phyloP scores from a whole-genome alignment of 176 grass and related monocot genomes.

The Guadua angustifolia region DNA sequence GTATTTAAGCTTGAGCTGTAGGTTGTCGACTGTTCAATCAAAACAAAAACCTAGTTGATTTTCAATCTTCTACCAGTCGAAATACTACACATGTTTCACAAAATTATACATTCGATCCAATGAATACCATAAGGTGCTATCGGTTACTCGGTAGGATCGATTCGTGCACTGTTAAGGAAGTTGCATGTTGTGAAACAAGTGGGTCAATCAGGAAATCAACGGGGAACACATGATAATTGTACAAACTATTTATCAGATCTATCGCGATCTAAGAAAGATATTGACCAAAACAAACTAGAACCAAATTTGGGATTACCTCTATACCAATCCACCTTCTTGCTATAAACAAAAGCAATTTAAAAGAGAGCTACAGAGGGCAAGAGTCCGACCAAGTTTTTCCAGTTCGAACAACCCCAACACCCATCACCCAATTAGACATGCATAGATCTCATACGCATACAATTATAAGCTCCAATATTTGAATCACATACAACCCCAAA shows the following conservation, averaged over 20 bases:
- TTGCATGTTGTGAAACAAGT: neutral
- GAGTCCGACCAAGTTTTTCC: neutral
- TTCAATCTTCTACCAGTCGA: neutral
- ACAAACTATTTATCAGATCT: constrained; percentile 12
- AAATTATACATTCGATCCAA: neutral
- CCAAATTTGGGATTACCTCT: neutral
- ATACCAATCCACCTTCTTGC: neutral
- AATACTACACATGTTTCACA: neutral
- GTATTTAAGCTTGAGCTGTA: neutral
- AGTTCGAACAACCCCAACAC: neutral
- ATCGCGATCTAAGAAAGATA: neutral
- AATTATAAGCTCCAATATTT: neutral
- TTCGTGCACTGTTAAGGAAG: neutral
- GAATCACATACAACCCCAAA: neutral
- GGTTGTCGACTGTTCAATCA: neutral
- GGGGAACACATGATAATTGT: neutral
- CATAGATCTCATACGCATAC: neutral
- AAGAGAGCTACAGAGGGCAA: neutral
- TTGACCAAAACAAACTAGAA: neutral
- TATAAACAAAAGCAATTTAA: constrained; percentile 6
- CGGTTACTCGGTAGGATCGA: neutral
- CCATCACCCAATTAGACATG: neutral
- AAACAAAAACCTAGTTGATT: neutral
- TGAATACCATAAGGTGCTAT: neutral
- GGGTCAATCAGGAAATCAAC: neutral